Percentiles rank a stretch among this genome's conserved stretches.
Conservation (phyloP, 2,329 filamentous ascomycete species). For the Grosmannia serpens region DNA sequence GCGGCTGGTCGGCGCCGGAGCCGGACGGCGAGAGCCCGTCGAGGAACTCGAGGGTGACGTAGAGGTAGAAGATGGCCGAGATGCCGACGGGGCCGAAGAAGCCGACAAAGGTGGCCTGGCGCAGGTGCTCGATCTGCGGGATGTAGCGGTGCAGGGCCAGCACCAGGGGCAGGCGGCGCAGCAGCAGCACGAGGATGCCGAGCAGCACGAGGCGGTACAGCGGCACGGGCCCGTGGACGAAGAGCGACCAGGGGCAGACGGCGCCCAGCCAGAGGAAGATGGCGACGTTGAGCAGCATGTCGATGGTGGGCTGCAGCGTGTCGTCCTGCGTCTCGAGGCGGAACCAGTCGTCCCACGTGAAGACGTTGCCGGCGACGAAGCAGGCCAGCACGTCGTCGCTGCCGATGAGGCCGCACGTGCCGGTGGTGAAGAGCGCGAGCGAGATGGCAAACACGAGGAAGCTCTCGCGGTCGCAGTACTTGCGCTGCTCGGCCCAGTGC, state of each 20-base stretch:
- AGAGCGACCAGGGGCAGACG: constrained; percentile 67
- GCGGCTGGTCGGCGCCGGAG: constrained; percentile 39
- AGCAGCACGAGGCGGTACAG: constrained; percentile 62
- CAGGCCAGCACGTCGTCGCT: constrained; percentile 85
- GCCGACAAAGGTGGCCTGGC: constrained; percentile 74
- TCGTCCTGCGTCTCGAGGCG: constrained; percentile 80
- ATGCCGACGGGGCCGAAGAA: constrained; percentile 93
- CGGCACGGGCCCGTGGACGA: constrained; percentile 54
- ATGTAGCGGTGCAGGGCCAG: constrained; percentile 63
- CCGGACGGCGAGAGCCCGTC: constrained; percentile 49
- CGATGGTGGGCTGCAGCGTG: constrained; percentile 84
- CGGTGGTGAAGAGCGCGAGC: constrained; percentile 74
- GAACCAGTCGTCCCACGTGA: constrained; percentile 94
- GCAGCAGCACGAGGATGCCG: constrained; percentile 62
- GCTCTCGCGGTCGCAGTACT: constrained; percentile 76
- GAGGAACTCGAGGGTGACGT: constrained; percentile 68
- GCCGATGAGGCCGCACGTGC: constrained; percentile 76
- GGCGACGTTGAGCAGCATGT: constrained; percentile 83
- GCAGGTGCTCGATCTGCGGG: constrained; percentile 61
- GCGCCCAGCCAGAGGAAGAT: constrained; percentile 90
- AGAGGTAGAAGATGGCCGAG: constrained; percentile 84
- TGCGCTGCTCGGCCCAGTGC: constrained; percentile 71
- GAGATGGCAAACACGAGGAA: constrained; percentile 81
- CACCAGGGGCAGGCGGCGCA: constrained; percentile 69
- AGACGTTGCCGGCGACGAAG: constrained; percentile 83